Conservation (phyloP, 148 eudicot species). For the Simmondsia chinensis region DNA sequence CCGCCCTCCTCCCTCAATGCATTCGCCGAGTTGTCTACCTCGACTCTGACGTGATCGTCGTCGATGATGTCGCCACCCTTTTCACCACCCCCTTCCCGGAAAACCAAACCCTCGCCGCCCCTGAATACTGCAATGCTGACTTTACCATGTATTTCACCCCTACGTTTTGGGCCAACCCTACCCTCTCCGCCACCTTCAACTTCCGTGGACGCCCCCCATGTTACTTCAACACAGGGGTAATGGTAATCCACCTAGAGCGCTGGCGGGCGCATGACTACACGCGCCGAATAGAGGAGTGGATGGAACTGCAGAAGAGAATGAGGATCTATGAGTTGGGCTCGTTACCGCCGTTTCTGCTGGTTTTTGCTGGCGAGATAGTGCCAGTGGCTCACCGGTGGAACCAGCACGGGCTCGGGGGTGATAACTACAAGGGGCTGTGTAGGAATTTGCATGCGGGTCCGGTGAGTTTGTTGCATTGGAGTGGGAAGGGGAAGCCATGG, state of each 20-base stretch:
- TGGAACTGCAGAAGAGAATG: constrained; percentile 90
- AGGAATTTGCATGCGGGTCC: constrained; percentile 88
- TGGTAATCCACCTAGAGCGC: constrained; percentile 70
- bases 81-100: constrained; percentile 34
- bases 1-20: constrained; percentile 40
- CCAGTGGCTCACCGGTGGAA: constrained; percentile 90
- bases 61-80: constrained; percentile 66
- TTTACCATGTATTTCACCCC: constrained; percentile 63
- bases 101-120: constrained; percentile 57
- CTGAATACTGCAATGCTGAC: constrained; percentile 71
- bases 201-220: constrained; percentile 54
- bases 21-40: constrained; percentile 53
- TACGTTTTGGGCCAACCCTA: constrained; percentile 74
- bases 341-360: constrained; percentile 79
- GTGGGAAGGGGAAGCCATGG: constrained; percentile 97
- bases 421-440: constrained; percentile 74
- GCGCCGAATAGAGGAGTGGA: constrained; percentile 69
- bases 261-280: constrained; percentile 76
- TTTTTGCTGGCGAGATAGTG: constrained; percentile 75
- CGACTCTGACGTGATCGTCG: constrained; percentile 70
- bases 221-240: constrained; percentile 85
- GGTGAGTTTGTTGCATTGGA: constrained; percentile 90
- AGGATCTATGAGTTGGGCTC: constrained; percentile 89
- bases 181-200: constrained; percentile 55
- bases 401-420: constrained; percentile 95